These are phyloP conservation scores for Neofusicoccum laricinum DNA, from an alignment of 2,329 filamentous ascomycete genomes.

Conservation along the genomic window DNA sequence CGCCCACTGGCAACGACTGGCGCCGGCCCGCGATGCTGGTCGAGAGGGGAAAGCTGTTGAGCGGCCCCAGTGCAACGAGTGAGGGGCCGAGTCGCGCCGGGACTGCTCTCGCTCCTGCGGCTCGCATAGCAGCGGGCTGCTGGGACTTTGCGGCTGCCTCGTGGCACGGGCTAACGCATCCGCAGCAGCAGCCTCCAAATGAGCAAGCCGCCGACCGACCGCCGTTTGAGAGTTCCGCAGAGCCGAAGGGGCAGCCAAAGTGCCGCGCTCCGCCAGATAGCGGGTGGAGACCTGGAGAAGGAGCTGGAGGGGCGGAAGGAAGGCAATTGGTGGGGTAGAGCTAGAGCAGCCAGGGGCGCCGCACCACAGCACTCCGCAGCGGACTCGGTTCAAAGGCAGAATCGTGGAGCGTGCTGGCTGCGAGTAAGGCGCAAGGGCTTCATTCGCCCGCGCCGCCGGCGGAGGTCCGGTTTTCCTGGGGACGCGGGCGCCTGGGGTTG, in stretches of 20 bases:
- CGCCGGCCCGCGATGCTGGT: not conserved
- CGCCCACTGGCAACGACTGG: not conserved
- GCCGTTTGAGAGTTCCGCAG: not conserved
- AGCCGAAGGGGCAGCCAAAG: conserved; percentile 7
- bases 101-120: too few species aligned
- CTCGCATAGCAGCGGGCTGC: not conserved
- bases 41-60: not conserved
- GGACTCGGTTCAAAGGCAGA: conserved; percentile 4
- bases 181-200: not conserved
- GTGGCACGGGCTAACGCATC: not conserved
- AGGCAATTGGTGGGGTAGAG: conserved; percentile 9
- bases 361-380: not conserved
- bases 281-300: not conserved
- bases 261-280: not conserved
- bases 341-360: not conserved
- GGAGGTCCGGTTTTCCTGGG: not conserved
- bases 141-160: not conserved
- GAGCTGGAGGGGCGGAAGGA: not conserved
- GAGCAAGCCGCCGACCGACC: not conserved
- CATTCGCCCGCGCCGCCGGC: not conserved
- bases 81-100: not conserved
- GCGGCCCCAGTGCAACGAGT: not conserved
- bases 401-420: not conserved
- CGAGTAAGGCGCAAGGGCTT: not conserved
- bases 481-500: too few species aligned